These are phyloP conservation scores for Massariosphaeria phaeospora DNA, from an alignment of 495 filamentous ascomycete species.

Conservation along the genomic window DNA sequence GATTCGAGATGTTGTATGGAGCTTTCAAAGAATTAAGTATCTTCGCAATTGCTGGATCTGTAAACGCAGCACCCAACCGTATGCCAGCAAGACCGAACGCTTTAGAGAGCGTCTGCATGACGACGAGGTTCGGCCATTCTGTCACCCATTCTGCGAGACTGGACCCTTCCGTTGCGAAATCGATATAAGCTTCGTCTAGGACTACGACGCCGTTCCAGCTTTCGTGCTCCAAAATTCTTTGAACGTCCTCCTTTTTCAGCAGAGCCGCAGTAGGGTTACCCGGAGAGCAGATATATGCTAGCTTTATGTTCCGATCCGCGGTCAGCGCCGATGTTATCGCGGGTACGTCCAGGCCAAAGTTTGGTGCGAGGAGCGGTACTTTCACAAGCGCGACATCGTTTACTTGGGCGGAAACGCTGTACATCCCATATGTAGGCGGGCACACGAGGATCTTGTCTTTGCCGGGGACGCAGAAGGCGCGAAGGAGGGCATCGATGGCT, in stretches of 20 bases:
- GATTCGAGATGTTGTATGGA: constrained; percentile 87
- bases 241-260: constrained; percentile 70
- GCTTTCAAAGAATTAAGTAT: constrained; percentile 90
- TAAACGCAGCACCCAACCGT: constrained; percentile 64
- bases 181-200: constrained; percentile 94
- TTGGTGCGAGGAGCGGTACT: constrained; percentile 62
- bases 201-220: constrained; percentile 94
- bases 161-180: constrained; percentile 76
- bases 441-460: constrained; percentile 87
- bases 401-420: constrained; percentile 83
- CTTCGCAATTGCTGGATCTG: constrained; percentile 52
- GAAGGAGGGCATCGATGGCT: constrained; percentile 86
- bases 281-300: constrained; percentile 87
- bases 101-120: constrained; percentile 96
- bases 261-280: constrained; percentile 87
- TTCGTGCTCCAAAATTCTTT: constrained; percentile 71
- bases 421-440: constrained; percentile 98
- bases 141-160: constrained; percentile 88
- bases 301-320: constrained; percentile 65
- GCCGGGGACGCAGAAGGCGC: constrained; percentile 86
- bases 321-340: constrained; percentile 62
- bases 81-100: constrained; percentile 95
- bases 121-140: constrained; percentile 93
- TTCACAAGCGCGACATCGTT: constrained; percentile 86
- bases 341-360: constrained; percentile 65